phyloP scores from a whole-genome alignment of 2,329 filamentous ascomycete species.

The Botrytis porri region DNA sequence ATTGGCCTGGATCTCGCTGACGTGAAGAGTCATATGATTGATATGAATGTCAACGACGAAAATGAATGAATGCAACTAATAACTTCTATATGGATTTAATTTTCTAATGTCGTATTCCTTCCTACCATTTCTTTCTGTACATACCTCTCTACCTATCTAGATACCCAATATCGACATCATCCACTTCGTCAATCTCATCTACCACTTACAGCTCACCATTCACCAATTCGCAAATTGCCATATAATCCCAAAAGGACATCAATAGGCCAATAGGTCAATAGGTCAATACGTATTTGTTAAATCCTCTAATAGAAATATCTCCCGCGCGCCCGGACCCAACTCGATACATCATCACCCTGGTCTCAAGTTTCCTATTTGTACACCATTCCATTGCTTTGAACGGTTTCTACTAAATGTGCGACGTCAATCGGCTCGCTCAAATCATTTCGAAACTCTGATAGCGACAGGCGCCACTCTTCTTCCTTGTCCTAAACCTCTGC shows the following conservation, averaged over 20 bases:
- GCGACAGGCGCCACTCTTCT: constrained; percentile 26
- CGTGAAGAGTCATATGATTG: constrained; percentile 2
- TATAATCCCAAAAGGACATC: not conserved
- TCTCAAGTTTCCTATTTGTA: constrained; percentile 14
- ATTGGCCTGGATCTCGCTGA: constrained; percentile 1
- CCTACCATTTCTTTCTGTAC: not conserved
- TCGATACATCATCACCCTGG: constrained; percentile 18
- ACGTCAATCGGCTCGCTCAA: constrained; percentile 33
- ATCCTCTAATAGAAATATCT: constrained; percentile 5
- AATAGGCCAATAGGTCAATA: no score
- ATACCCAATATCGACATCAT: not conserved
- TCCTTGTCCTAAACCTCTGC: constrained; percentile 19
- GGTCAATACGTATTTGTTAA: not conserved
- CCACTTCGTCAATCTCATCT: not conserved
- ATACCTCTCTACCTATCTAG: not conserved
- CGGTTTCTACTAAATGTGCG: constrained; percentile 32
- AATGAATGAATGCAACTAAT: not conserved
- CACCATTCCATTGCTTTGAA: constrained; percentile 29
- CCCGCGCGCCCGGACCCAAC: constrained; percentile 15
- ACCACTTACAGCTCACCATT: not conserved
- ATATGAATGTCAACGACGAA: not conserved
- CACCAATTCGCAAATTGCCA: not conserved
- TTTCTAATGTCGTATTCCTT: not conserved
- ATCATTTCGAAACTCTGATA: constrained; percentile 33
- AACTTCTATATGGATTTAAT: not conserved